A percentile compares a stretch with the other conserved stretches of the same genome.
Conservation (phyloP, 192 early-diverging fungal genomes). For the Backusella tuberculispora region DNA sequence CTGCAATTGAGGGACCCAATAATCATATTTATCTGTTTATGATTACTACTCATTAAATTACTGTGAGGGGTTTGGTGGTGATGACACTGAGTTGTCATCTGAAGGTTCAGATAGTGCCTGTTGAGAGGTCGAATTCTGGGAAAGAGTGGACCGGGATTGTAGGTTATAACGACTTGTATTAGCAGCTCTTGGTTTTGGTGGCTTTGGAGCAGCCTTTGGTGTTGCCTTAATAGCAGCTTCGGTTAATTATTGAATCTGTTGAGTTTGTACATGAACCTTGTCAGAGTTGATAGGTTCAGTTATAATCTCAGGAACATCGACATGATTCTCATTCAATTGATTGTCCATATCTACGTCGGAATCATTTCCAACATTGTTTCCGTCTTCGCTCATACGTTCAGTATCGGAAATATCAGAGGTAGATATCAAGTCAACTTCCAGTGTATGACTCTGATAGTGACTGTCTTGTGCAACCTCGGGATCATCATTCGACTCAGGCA, state of each 20-base stretch:
- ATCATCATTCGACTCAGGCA: not conserved
- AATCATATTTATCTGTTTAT: not conserved
- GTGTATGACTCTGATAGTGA: not conserved
- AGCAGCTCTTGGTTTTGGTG: too few species aligned
- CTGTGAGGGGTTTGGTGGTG: not conserved
- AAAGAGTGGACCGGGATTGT: too few species aligned
- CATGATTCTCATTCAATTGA: not conserved
- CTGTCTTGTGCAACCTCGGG: not conserved
- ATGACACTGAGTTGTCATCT: too few species aligned
- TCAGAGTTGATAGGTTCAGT: too few species aligned
- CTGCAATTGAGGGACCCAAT: conserved; percentile 1
- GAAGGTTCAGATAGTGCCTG: not conserved
- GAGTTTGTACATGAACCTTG: too few species aligned
- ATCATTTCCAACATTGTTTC: not conserved
- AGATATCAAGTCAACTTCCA: not conserved
- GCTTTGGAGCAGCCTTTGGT: too few species aligned
- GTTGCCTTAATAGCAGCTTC: too few species aligned
- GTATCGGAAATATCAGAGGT: not conserved
- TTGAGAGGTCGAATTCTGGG: too few species aligned
- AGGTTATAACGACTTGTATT: too few species aligned
- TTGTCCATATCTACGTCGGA: not conserved
- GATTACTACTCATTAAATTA: not conserved
- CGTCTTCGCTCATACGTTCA: not conserved
- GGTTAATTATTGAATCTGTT: too few species aligned
- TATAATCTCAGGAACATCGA: too few species aligned